Evolutionary conservation across 345 rosid species (phyloP).

Genomic region (Camelina sativa): DNA sequence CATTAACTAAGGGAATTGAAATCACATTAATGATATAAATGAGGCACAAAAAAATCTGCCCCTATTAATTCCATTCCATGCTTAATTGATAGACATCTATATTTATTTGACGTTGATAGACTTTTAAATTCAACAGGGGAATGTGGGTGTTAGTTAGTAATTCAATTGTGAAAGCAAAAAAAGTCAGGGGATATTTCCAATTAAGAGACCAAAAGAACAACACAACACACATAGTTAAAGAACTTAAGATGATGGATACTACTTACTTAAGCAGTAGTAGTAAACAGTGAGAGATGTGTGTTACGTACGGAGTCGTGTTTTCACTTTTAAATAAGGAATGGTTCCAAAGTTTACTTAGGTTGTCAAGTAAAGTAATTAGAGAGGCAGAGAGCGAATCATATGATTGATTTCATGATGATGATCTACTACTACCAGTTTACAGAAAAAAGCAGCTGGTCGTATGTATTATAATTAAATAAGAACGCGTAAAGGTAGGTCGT

Average conservation of each 20-base stretch:
- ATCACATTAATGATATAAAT: conserved; percentile 2
- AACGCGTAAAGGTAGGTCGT: conserved; percentile 35
- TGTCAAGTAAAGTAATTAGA: neutral
- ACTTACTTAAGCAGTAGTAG: neutral
- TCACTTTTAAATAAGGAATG: neutral
- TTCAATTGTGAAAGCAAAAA: neutral
- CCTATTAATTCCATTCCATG: neutral
- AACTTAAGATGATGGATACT: neutral
- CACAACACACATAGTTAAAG: neutral
- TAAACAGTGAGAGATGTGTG: neutral
- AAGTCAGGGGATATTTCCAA: neutral
- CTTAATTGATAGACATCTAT: neutral
- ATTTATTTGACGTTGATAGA: neutral
- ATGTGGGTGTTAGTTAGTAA: conserved; percentile 27
- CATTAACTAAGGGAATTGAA: neutral
- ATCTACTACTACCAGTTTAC: too few species aligned
- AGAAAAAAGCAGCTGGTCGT: neutral
- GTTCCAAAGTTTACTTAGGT: neutral
- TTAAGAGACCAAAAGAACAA: neutral
- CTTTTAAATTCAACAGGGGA: conserved; percentile 15
- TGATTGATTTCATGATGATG: neutral
- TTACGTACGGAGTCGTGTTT: neutral
- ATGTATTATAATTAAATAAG: neutral
- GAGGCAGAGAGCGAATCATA: neutral
- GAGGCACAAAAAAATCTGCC: conserved; percentile 21